These are phyloP conservation scores for Dioscorea cayenensis DNA, from an alignment of 116 monocot species.

Conservation along the genomic window DNA sequence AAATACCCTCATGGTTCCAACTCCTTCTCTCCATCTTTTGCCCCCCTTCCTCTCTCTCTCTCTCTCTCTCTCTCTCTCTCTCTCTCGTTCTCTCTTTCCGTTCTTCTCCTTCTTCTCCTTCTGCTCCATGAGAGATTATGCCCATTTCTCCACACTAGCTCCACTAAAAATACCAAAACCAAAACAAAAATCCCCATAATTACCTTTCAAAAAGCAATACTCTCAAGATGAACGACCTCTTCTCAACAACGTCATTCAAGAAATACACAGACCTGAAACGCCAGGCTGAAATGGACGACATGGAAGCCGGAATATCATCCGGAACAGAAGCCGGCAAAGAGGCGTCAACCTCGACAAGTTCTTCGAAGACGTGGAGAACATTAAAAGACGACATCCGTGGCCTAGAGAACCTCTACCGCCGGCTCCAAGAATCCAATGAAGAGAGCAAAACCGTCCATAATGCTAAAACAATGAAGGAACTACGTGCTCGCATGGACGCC, in stretches of 20 bases:
- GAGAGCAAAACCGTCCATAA: conserved; percentile 62
- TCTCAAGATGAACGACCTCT: conserved; percentile 55
- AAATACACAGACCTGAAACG: conserved; percentile 48
- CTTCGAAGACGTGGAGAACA: conserved; percentile 73
- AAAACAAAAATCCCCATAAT: too few relatives aligned
- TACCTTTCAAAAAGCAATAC: too few relatives aligned
- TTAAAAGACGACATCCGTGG: conserved; percentile 58
- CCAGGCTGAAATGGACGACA: conserved; percentile 30
- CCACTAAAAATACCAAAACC: too few relatives aligned
- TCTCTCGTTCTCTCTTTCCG: too few relatives aligned
- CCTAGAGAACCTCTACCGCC: conserved; percentile 47
- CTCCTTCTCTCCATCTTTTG: too few relatives aligned
- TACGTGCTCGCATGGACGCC: conserved; percentile 61
- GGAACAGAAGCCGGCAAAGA: conserved; percentile 7
- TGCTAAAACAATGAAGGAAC: conserved; percentile 48
- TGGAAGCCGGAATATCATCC: conserved; percentile 13
- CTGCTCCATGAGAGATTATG: too few relatives aligned
- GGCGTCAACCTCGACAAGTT: conserved; percentile 45
- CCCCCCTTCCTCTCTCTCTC: too few relatives aligned
- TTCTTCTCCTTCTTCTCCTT: too few relatives aligned
- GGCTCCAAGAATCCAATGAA: conserved; percentile 59
- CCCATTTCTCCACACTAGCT: too few relatives aligned
- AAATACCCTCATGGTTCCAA: too few relatives aligned
- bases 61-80: too few relatives aligned
- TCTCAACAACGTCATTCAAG: conserved; percentile 54